Evolutionary conservation across 2,329 filamentous ascomycete species (phyloP).

Genomic region (Biscogniauxia sp.): DNA sequence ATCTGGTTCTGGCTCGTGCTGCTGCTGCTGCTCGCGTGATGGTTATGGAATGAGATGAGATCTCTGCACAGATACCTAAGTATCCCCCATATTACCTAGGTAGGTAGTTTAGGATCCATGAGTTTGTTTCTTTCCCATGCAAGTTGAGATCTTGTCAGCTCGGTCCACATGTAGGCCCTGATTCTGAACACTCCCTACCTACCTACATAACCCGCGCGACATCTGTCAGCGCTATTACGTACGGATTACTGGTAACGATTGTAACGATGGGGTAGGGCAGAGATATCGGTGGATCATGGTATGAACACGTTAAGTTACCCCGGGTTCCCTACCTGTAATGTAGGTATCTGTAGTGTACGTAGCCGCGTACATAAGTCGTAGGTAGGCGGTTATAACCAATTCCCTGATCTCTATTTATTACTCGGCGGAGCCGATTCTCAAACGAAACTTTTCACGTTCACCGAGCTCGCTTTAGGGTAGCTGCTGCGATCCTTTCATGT

Average conservation of each 20-base stretch:
- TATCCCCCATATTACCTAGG: not conserved
- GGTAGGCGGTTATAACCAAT: not conserved
- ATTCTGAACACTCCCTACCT: not conserved
- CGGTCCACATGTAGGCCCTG: not conserved
- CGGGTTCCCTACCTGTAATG: not conserved
- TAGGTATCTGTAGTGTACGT: not conserved
- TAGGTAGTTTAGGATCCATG: not conserved
- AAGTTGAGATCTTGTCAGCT: not conserved
- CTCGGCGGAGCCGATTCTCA: not conserved
- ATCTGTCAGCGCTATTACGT: not conserved
- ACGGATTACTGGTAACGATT: not conserved
- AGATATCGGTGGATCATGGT: not conserved
- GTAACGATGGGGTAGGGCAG: not conserved
- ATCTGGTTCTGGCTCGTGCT: not conserved
- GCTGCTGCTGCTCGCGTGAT: not conserved
- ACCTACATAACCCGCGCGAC: not conserved
- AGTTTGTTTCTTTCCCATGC: not conserved
- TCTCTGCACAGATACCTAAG: not conserved
- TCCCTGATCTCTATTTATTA: not conserved
- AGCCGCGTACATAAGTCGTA: too few species aligned
- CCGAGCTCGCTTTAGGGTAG: not conserved
- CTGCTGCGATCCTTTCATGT: not conserved
- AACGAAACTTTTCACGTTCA: not conserved
- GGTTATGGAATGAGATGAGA: not conserved
- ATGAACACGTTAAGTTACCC: not conserved